phyloP scores from a whole-genome alignment of 352 stramenopile species.

The Globisporangium parvum region DNA sequence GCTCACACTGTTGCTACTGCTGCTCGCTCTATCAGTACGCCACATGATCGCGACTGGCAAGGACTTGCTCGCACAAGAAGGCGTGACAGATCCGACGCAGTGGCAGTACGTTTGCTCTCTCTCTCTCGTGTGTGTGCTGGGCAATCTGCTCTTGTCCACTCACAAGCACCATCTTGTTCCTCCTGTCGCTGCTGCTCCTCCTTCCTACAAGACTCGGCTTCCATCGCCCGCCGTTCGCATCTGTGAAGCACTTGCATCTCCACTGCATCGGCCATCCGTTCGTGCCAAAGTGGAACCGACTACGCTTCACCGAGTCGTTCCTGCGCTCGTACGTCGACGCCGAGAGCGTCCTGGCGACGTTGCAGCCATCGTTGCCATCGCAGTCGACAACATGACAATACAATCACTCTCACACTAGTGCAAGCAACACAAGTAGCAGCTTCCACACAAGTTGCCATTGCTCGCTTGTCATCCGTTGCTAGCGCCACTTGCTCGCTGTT shows the following conservation, averaged over 20 bases:
- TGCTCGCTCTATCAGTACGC: slow-evolving; percentile 23
- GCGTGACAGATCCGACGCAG: slow-evolving; percentile 23
- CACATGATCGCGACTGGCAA: slow-evolving; percentile 55
- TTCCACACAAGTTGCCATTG: background rate
- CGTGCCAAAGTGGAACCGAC: slow-evolving; percentile 48
- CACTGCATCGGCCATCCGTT: slow-evolving; percentile 69
- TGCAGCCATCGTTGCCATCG: slow-evolving; percentile 10
- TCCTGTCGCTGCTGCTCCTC: background rate
- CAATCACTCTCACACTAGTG: no score
- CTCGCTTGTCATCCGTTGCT: background rate
- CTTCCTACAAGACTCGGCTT: slow-evolving; percentile 47
- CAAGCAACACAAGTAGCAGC: background rate
- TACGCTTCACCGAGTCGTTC: slow-evolving; percentile 50
- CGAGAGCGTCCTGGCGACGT: slow-evolving; percentile 27
- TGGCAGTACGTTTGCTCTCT: slow-evolving; percentile 23
- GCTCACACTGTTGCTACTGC: background rate
- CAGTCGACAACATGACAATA: no score
- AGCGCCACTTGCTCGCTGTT: background rate
- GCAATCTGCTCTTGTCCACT: background rate
- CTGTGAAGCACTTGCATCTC: slow-evolving; percentile 65
- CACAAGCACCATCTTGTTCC: background rate
- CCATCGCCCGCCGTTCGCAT: slow-evolving; percentile 63
- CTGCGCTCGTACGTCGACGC: slow-evolving; percentile 55
- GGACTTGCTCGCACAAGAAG: slow-evolving; percentile 36
- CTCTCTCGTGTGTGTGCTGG: background rate